Conservation (phyloP, 768 basidiomycete genomes). For the Asterophora parasitica region DNA sequence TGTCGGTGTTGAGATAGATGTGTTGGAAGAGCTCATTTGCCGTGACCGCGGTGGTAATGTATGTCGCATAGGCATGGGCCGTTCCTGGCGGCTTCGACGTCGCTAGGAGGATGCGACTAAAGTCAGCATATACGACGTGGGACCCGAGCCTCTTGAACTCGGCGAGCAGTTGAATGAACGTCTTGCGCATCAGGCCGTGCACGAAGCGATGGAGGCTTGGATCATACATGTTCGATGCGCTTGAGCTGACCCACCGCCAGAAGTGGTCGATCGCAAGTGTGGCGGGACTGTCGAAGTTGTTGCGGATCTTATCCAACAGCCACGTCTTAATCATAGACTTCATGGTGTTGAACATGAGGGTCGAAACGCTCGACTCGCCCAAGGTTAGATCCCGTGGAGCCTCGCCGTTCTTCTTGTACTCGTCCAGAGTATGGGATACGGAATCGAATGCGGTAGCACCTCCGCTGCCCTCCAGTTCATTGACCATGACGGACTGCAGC, state of each 20-base stretch:
- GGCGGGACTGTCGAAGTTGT: conserved; percentile 61
- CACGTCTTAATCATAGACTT: conserved; percentile 87
- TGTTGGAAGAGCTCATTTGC: conserved; percentile 96
- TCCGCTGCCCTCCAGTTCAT: conserved; percentile 95
- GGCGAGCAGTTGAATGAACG: conserved; percentile 92
- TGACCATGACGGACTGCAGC: conserved; percentile 89
- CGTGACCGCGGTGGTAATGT: conserved; percentile 89
- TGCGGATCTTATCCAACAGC: conserved; percentile 81
- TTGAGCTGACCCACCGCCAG: conserved; percentile 95
- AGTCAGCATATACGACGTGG: conserved; percentile 90
- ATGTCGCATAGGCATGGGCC: conserved; percentile 92
- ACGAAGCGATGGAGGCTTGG: conserved; percentile 90
- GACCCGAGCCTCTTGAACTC: conserved; percentile 96
- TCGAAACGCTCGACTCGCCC: conserved; percentile 86
- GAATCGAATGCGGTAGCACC: conserved; percentile 94
- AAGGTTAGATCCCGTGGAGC: conserved; percentile 69
- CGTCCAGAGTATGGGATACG: conserved; percentile 83
- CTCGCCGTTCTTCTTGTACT: conserved; percentile 76
- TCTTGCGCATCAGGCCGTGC: conserved; percentile 95
- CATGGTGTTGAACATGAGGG: conserved; percentile 79
- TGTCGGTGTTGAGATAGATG: conserved; percentile 77
- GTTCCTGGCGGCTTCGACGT: conserved; percentile 96
- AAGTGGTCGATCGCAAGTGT: conserved; percentile 84
- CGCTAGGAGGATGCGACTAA: conserved; percentile 82
- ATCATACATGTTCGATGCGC: conserved; percentile 83